Conservation (phyloP, 768 basidiomycete genomes). For the Pulveroboletus ravenelii region DNA sequence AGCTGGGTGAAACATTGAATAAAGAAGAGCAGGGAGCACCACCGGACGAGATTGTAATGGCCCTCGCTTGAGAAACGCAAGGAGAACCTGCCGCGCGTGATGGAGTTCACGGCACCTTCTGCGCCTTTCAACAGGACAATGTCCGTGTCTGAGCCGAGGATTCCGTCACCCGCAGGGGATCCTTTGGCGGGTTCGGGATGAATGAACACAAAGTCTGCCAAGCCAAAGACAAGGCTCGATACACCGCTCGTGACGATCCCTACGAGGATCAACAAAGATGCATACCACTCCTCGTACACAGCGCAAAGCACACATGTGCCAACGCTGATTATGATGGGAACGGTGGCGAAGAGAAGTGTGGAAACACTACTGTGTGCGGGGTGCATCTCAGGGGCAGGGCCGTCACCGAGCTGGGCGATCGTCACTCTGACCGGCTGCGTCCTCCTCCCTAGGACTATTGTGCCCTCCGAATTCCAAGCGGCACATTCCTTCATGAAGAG, state of each 20-base stretch:
- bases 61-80: slow-evolving; percentile 16
- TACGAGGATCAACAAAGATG: slow-evolving; percentile 24
- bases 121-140: slow-evolving; percentile 25
- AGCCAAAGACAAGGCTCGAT: slow-evolving; percentile 23
- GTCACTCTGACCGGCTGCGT: slow-evolving; percentile 6
- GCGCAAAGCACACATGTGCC: slow-evolving; percentile 18
- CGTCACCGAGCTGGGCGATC: slow-evolving; percentile 7
- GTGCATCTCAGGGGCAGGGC: slow-evolving; percentile 6
- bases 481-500: slow-evolving; percentile 36
- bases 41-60: slow-evolving; percentile 11
- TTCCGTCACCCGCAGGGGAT: slow-evolving; percentile 28
- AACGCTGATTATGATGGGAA: slow-evolving; percentile 23
- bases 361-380: background rate
- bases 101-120: slow-evolving; percentile 9
- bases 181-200: slow-evolving; percentile 23
- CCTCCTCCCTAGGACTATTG: slow-evolving; percentile 6
- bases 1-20: slow-evolving; percentile 27
- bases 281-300: slow-evolving; percentile 21
- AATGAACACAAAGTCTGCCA: slow-evolving; percentile 18
- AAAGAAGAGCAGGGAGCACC: slow-evolving; percentile 21
- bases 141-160: slow-evolving; percentile 16
- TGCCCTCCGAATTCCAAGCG: slow-evolving; percentile 5
- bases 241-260: slow-evolving; percentile 30
- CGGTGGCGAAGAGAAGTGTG: slow-evolving; percentile 7
- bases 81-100: slow-evolving; percentile 26